phyloP scores from a whole-genome alignment of 148 eudicot species.

The Rhododendron ferrugineum region DNA sequence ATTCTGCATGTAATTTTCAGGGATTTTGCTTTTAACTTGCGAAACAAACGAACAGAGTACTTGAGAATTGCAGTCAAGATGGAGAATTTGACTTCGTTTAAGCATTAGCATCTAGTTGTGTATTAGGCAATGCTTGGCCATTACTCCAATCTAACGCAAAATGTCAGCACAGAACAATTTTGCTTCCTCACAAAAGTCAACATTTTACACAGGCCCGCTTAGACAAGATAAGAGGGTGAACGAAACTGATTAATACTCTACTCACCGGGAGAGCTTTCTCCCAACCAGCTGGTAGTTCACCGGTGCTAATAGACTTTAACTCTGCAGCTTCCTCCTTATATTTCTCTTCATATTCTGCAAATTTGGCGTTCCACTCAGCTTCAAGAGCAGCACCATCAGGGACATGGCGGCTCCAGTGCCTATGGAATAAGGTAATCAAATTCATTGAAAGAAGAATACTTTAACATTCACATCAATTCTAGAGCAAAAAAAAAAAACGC shows the following conservation, averaged over 20 bases:
- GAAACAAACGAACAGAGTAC: not conserved
- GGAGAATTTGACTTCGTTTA: not conserved
- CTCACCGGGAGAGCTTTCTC: conserved; percentile 96
- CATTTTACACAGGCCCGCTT: not conserved
- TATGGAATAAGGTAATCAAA: conserved; percentile 10
- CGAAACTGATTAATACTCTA: conserved; percentile 8
- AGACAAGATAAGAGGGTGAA: not conserved
- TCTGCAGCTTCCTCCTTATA: conserved; percentile 84
- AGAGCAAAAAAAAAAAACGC: conserved; percentile 4
- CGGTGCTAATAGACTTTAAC: conserved; percentile 71
- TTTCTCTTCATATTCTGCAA: conserved; percentile 82
- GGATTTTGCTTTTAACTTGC: not conserved
- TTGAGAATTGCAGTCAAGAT: not conserved
- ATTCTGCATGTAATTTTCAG: not conserved
- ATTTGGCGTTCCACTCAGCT: conserved; percentile 91
- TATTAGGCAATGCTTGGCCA: not conserved
- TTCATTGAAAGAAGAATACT: not conserved
- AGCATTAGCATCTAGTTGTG: not conserved
- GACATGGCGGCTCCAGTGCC: conserved; percentile 98
- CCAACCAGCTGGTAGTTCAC: conserved; percentile 88
- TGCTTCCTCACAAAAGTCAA: not conserved
- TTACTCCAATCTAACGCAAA: not conserved
- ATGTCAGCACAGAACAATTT: not conserved
- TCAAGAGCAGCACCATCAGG: conserved; percentile 83
- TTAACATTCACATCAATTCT: not conserved